phyloP scores from a whole-genome alignment of 352 stramenopile species.

The Pythium aristosporum region DNA sequence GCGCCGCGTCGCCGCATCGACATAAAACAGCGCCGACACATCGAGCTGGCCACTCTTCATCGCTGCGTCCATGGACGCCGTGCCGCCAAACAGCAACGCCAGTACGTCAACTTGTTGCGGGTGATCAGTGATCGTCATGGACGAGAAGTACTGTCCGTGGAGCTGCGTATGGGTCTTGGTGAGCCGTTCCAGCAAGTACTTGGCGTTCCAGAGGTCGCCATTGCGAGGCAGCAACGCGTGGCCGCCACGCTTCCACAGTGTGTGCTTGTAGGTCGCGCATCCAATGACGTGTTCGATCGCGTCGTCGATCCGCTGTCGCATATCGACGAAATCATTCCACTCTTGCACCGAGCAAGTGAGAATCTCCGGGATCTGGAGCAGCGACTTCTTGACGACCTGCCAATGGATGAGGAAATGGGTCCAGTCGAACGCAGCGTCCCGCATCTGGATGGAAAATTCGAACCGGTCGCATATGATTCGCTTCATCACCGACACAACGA shows the following conservation, averaged over 20 bases:
- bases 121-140: conserved; percentile 10
- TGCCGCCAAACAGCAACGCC: conserved; percentile 70
- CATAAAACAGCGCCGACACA: conserved; percentile 75
- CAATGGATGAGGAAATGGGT: conserved; percentile 84
- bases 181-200: conserved; percentile 63
- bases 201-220: conserved; percentile 63
- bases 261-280: conserved; percentile 63
- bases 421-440: conserved; percentile 56
- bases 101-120: conserved; percentile 57
- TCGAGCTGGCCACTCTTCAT: conserved; percentile 79
- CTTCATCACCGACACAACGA: conserved; percentile 35
- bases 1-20: conserved; percentile 57
- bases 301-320: conserved; percentile 68
- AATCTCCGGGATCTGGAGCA: conserved; percentile 22
- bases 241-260: conserved; percentile 93
- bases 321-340: conserved; percentile 61
- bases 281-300: conserved; percentile 74
- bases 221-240: conserved; percentile 76
- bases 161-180: conserved; percentile 39
- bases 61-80: conserved; percentile 70
- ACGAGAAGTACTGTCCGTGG: conserved; percentile 25
- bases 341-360: conserved; percentile 8
- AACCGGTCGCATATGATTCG: conserved; percentile 56
- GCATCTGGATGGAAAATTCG: conserved; percentile 79
- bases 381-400: conserved; percentile 72